Evolutionary conservation across 2,329 filamentous ascomycete species (phyloP), one percentile per base, ranked within the genome.

Genomic region (Microdochium bolleyi): DNA sequence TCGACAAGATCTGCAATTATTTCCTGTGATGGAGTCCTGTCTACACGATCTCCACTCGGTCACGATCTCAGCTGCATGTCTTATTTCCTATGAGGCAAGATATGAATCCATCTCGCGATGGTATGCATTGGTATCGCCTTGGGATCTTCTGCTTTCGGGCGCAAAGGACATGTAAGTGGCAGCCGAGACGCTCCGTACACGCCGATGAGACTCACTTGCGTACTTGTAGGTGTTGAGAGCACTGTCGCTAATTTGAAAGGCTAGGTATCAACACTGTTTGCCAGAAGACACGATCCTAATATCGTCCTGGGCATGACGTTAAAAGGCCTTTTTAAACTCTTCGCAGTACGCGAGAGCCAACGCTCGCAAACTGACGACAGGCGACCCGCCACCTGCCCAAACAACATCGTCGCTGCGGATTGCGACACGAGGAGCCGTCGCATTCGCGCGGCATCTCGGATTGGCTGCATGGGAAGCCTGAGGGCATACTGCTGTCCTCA

Each of bases 241-340:
- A 34, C 53, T 52, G 41, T 46, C 49, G 51, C 52, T 24, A 49
- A 48, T 53, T 49, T 54, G 53, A 38, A 54, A 53, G 54, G 22
- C 5, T 51, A 19, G 24, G 22, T 21, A 9, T 27, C 24, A 38
- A 7, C 22, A 44, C 51, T 14, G 19, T 46, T 46, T 46, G 41
- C 41, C 19, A 21, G 5, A 16, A 49, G 37, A 32, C 10, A 37
- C 30, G 24, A 48, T 24, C 25, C 44, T 51, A 53, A 56, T 56
- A 41, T 59, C 56, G 66, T 68, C 65, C 63, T 65, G 55, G 62
- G 64, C 60, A 66, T 38, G 64, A 68, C 65, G 56, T 52, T 57
- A 68, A 69, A 68, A 60, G 60, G 63, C 62, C 61, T 53, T 52
- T 41, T 38, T 14, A 34, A 46, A 16, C 34, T 34, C 22, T 46